These are phyloP conservation scores for Castanea sativa DNA, from an alignment of 306 rosid genomes.

Conservation along the genomic window DNA sequence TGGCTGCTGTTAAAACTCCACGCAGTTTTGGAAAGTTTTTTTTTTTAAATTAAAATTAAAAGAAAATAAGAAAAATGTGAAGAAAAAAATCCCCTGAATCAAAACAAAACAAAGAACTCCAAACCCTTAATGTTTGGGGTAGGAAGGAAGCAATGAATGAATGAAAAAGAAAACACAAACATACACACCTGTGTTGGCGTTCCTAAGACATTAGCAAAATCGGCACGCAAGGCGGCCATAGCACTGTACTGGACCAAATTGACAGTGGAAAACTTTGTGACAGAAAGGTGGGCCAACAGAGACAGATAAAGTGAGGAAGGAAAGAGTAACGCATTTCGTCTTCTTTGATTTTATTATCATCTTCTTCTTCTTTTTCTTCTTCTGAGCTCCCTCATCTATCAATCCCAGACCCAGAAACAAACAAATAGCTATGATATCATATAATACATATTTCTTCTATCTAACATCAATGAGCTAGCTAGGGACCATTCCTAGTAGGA, in stretches of 20 bases:
- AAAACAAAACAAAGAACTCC: too few species aligned
- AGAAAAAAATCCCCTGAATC: too few species aligned
- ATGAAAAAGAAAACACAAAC: background rate
- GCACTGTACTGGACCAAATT: slow-evolving; percentile 62
- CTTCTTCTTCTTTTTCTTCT: background rate
- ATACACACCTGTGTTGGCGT: slow-evolving; percentile 57
- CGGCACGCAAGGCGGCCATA: slow-evolving; percentile 46
- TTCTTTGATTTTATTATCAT: slow-evolving; percentile 60
- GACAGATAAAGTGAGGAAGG: slow-evolving; percentile 75
- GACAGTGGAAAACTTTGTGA: slow-evolving; percentile 66
- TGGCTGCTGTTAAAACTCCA: too few species aligned
- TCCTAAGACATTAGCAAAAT: slow-evolving; percentile 48
- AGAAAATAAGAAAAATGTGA: too few species aligned
- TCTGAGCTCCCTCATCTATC: background rate
- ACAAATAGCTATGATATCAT: too few species aligned
- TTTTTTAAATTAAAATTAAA: too few species aligned
- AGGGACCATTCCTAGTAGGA: too few species aligned
- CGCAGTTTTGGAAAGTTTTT: too few species aligned
- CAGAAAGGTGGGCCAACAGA: slow-evolving; percentile 68
- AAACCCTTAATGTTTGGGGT: background rate
- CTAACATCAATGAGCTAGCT: too few species aligned
- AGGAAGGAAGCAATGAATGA: slow-evolving; percentile 3
- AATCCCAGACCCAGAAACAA: background rate
- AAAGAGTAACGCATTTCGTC: slow-evolving; percentile 89
- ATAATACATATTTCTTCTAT: too few species aligned